Conservation (phyloP, 768 basidiomycete species). For the Suillus bovinus region DNA sequence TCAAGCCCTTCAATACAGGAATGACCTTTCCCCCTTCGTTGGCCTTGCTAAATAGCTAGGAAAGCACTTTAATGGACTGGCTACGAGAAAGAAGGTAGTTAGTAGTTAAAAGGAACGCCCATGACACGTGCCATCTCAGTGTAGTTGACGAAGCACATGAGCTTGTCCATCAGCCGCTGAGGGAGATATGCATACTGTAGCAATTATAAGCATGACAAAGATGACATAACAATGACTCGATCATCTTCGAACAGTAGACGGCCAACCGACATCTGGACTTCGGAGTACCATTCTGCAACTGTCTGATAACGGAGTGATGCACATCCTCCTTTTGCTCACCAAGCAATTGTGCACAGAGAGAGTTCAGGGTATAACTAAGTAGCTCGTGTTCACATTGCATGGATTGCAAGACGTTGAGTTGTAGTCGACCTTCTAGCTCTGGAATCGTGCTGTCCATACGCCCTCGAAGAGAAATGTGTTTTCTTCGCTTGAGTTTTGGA, state of each 20-base stretch:
- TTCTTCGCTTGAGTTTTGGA: conserved; percentile 80
- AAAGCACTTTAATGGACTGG: conserved; percentile 98
- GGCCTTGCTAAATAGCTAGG: conserved; percentile 92
- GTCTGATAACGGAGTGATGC: conserved; percentile 97
- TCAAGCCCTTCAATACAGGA: conserved; percentile 83
- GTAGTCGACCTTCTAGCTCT: conserved; percentile 85
- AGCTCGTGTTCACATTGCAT: conserved; percentile 99
- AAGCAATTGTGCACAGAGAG: conserved; percentile 96
- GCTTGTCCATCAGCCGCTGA: conserved; percentile 92
- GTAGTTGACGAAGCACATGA: conserved; percentile 99
- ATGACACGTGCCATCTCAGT: conserved; percentile 99
- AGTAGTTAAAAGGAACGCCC: conserved; percentile 99
- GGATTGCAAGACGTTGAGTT: conserved; percentile 93
- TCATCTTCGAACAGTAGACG: conserved; percentile 95
- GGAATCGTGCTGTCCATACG: conserved; percentile 95
- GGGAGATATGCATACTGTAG: conserved; percentile 98
- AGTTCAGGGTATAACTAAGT: conserved; percentile 95
- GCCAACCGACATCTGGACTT: conserved; percentile 92
- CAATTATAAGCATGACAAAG: not conserved
- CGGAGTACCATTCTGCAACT: conserved; percentile 93
- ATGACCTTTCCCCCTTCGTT: conserved; percentile 90
- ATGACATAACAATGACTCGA: not conserved
- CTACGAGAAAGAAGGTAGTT: conserved; percentile 90
- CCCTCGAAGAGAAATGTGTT: conserved; percentile 97
- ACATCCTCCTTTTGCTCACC: conserved; percentile 99